phyloP scores from a whole-genome alignment of 2,329 filamentous ascomycete species.

The Mollisia scopiformis region DNA sequence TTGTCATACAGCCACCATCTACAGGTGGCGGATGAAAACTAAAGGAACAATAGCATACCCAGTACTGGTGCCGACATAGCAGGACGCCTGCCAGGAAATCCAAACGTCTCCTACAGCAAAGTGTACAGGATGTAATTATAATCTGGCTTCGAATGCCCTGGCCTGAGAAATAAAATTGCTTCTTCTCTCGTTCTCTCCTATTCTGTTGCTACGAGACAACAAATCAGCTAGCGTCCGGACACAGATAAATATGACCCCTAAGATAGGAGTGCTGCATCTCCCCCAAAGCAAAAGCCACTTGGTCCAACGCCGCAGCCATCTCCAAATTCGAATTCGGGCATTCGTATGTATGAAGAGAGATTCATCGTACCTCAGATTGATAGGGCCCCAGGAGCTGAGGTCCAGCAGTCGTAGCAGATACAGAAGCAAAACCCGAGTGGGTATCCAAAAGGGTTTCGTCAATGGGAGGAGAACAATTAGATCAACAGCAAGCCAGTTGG shows the following conservation, averaged over 20 bases:
- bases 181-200: slow-evolving; percentile 26
- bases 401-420: slow-evolving; percentile 5
- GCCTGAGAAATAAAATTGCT: slow-evolving; percentile 14
- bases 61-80: slow-evolving; percentile 39
- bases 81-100: slow-evolving; percentile 15
- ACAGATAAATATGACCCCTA: not conserved
- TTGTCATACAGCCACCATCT: slow-evolving; percentile 5
- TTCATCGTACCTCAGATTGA: slow-evolving; percentile 28
- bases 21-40: slow-evolving; percentile 6
- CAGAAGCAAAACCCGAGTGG: slow-evolving; percentile 4
- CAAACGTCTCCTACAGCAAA: slow-evolving; percentile 6
- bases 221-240: slow-evolving; percentile 27
- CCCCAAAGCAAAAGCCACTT: not conserved
- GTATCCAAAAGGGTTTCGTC: slow-evolving; percentile 8
- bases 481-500: slow-evolving; percentile 15
- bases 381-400: slow-evolving; percentile 3
- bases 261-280: not conserved
- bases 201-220: slow-evolving; percentile 22
- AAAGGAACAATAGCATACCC: slow-evolving; percentile 40
- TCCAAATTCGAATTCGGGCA: not conserved
- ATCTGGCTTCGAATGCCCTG: slow-evolving; percentile 4
- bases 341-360: slow-evolving; percentile 8
- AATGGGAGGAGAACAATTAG: slow-evolving; percentile 14
- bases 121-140: slow-evolving; percentile 1
- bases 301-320: not conserved